Evolutionary conservation across 2,329 filamentous ascomycete species (phyloP).

Genomic region (Fusarium sp.): DNA sequence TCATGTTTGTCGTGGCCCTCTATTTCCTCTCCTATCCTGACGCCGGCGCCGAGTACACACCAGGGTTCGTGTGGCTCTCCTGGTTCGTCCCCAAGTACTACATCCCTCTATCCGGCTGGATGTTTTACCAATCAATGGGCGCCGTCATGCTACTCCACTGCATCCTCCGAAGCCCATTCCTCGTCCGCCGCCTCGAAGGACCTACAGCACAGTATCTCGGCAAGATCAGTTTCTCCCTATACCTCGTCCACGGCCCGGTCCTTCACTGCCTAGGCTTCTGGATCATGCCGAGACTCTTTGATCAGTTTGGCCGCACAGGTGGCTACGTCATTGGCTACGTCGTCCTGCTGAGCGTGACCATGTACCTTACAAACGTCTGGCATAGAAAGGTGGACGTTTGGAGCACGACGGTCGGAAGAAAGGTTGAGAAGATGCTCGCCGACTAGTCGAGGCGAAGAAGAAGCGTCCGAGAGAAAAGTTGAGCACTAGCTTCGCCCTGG

Average conservation of each 20-base stretch:
- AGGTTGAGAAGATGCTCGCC: conserved; percentile 49
- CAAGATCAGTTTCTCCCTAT: conserved; percentile 59
- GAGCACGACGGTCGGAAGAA: conserved; percentile 57
- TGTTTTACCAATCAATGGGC: conserved; percentile 58
- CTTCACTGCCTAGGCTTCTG: conserved; percentile 74
- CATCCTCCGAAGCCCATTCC: conserved; percentile 52
- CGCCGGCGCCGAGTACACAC: conserved; percentile 56
- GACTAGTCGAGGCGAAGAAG: conserved; percentile 29
- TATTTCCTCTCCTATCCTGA: conserved; percentile 60
- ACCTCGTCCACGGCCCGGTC: conserved; percentile 68
- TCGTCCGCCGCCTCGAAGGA: conserved; percentile 51
- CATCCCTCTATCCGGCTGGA: conserved; percentile 55
- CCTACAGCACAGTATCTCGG: conserved; percentile 56
- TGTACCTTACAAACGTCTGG: conserved; percentile 57
- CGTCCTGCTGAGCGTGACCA: conserved; percentile 49
- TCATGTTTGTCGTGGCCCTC: conserved; percentile 51
- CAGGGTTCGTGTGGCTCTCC: conserved; percentile 55
- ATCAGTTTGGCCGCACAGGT: conserved; percentile 50
- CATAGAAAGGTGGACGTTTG: conserved; percentile 55
- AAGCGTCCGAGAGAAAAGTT: not conserved
- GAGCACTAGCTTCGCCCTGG: not conserved
- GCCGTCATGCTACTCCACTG: conserved; percentile 56
- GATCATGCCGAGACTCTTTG: conserved; percentile 62
- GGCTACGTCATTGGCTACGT: conserved; percentile 54
- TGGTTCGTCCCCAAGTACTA: conserved; percentile 56